phyloP scores from a whole-genome alignment of 148 eudicot genomes.

The Selenicereus undatus region DNA sequence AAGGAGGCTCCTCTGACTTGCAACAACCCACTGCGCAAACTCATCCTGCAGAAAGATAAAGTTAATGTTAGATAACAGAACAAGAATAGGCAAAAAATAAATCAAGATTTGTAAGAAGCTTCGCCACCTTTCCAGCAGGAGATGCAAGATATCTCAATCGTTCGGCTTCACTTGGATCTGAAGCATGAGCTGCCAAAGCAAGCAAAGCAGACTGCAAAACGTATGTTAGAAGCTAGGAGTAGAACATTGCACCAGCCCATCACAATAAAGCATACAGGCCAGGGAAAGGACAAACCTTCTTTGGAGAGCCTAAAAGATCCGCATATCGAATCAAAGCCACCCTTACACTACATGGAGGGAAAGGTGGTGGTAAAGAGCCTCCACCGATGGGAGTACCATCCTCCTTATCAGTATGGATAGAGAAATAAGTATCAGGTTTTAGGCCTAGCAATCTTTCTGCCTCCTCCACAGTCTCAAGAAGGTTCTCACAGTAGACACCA shows the following conservation, averaged over 20 bases:
- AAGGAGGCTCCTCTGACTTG: conserved; percentile 89
- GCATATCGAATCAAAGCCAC: conserved; percentile 77
- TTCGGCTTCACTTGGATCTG: conserved; percentile 87
- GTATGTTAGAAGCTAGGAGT: background rate
- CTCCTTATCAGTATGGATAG: conserved; percentile 79
- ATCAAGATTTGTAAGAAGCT: background rate
- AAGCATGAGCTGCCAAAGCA: conserved; percentile 89
- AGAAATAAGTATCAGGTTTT: conserved; percentile 66
- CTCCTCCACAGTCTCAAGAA: conserved; percentile 67
- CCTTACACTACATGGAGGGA: conserved; percentile 83
- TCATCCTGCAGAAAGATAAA: conserved; percentile 62
- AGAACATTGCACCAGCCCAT: background rate
- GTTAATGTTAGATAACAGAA: background rate
- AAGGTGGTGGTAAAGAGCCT: conserved; percentile 71
- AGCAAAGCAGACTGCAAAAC: conserved; percentile 70
- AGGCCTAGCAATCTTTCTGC: conserved; percentile 65
- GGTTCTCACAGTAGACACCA: conserved; percentile 90
- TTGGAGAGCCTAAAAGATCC: conserved; percentile 81
- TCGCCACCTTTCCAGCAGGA: conserved; percentile 85
- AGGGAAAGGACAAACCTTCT: conserved; percentile 49
- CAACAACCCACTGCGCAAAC: conserved; percentile 78
- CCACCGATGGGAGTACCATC: conserved; percentile 71
- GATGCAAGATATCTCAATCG: conserved; percentile 81
- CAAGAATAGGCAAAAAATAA: background rate
- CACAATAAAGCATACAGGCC: background rate